phyloP scores from a whole-genome alignment of 495 filamentous ascomycete genomes.

The Daldinia concentrica region DNA sequence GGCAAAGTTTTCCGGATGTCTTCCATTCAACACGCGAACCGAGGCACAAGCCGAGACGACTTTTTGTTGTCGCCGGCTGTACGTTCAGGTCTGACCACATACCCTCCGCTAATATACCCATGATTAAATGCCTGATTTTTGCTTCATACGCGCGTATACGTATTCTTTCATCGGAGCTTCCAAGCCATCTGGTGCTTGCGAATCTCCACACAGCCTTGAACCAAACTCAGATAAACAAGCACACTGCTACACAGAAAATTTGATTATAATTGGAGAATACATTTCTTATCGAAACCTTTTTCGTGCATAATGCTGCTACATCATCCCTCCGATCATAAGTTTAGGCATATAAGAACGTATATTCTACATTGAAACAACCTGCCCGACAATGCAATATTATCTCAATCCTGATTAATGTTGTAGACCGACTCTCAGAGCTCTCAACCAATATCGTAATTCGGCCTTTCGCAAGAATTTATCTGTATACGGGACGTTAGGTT shows the following conservation, averaged over 20 bases:
- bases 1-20: background rate
- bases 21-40: background rate
- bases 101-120: constrained; percentile 1
- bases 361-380: background rate
- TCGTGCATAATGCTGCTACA: background rate
- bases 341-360: background rate
- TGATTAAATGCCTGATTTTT: constrained; percentile 6
- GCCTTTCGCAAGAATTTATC: no score
- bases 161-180: background rate
- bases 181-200: background rate
- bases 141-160: constrained; percentile 4
- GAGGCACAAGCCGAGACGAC: background rate
- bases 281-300: background rate
- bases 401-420: no score
- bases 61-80: background rate
- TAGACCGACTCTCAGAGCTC: no score
- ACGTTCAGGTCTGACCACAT: constrained; percentile 1
- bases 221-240: background rate
- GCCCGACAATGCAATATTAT: background rate
- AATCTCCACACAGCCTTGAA: background rate
- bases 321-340: background rate
- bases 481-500: no score
- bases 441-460: no score
- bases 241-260: background rate
- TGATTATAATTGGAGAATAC: background rate